Base-by-base conservation (phyloP, 1,139 yeast genomes). In the Candida tetrigidarum region DNA sequence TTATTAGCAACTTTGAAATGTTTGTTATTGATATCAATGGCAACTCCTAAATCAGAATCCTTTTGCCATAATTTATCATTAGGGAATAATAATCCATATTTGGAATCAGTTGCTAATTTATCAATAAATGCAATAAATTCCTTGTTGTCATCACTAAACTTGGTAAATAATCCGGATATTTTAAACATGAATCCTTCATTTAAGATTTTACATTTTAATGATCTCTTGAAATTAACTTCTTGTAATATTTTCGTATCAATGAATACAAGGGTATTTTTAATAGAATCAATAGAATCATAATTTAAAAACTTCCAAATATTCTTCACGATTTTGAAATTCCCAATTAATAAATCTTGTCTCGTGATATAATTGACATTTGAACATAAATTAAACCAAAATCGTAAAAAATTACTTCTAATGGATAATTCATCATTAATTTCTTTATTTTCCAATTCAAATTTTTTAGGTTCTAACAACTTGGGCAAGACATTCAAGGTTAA, bases 131-230 rank as follows among this genome's bases (percentile, higher is more conserved):
- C 65, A 41, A 75, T 69, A 23, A 83, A 71, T 16, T 39, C 43
- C 8, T 15, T 16, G 23, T 37, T 37, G 12, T 18, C 32, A 7
- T 64, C 64, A 22, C 27, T 32, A 22, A 43, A 38, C 26, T 76
- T 66, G 22, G 71, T 60, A 48, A 82, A 83, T 1, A 87, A 60
- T 4, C 77, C 74, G 30, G 81, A 79, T 29, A 88, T 56, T 46
- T 82, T 82, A 29, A 76, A 74, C 52, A 91, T 62, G 25, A 86
- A 80, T 72, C 87, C 81, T 57, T 92, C 98, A 56, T 88, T 90
- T 56, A 92, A 78, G 15, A 91, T 77, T 51, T 82, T 81, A 53
- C 90, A 79, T 60, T 91, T 92, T 1, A 91, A 79, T 46, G 84
- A 71, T 56, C 83, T 84, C 51, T 81, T 80, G 57, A 84, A 86